A percentile compares a stretch with the other conserved stretches of the same genome.
These are phyloP conservation scores for Megacollybia marginata DNA, from an alignment of 768 basidiomycete species.

Conservation along the genomic window DNA sequence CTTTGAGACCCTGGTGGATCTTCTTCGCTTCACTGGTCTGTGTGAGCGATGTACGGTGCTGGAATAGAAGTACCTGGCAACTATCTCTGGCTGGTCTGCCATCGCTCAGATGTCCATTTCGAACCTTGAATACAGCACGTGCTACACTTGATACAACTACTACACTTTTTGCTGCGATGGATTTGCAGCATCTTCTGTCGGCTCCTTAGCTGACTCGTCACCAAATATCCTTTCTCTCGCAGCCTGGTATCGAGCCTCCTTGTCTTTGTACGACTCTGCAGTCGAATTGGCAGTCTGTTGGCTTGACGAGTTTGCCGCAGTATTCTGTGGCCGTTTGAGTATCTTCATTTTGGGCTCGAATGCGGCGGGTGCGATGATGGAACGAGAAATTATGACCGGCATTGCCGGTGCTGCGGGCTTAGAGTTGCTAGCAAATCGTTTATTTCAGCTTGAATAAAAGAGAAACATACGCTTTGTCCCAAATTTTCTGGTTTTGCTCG, in stretches of 20 bases:
- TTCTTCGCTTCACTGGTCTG: conserved; percentile 66
- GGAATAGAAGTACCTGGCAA: conserved; percentile 34
- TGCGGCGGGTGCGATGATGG: conserved; percentile 13
- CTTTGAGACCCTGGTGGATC: conserved; percentile 69
- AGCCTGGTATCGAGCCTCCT: conserved; percentile 44
- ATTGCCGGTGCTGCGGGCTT: not conserved
- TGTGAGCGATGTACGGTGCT: not conserved
- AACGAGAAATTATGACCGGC: not conserved
- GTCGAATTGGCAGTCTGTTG: not conserved
- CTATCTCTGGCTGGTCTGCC: conserved; percentile 35
- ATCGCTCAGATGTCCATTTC: conserved; percentile 16
- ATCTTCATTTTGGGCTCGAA: conserved; percentile 40
- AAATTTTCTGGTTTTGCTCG: conserved; percentile 1
- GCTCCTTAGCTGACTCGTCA: too few species aligned
- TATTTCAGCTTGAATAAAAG: not conserved
- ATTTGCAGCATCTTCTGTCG: not conserved
- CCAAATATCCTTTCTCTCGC: conserved; percentile 44
- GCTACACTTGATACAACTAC: too few species aligned
- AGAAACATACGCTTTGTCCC: not conserved
- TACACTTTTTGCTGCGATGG: not conserved
- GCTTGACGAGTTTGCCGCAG: not conserved
- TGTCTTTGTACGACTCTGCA: conserved; percentile 30
- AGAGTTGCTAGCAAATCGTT: not conserved
- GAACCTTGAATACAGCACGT: too few species aligned
- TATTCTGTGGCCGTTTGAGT: conserved; percentile 33